Conservation (phyloP, 108 stramenopile genomes). For the Fragilariopsis cylindrus region DNA sequence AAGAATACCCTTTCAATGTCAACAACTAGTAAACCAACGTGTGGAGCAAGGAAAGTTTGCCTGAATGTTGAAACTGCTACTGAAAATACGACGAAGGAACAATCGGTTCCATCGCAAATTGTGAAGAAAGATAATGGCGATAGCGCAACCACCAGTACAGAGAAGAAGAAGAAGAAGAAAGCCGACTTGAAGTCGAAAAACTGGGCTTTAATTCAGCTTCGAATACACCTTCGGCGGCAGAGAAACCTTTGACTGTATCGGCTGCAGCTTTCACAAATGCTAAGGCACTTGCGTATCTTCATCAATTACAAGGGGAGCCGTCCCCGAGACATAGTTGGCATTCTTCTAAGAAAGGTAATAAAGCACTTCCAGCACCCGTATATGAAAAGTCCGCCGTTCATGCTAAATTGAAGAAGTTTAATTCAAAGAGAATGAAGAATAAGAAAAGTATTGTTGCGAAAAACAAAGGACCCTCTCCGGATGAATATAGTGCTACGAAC, state of each 20-base stretch:
- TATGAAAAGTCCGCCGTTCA: slow-evolving; percentile 2
- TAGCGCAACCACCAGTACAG: too few relatives aligned
- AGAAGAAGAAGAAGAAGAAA: neutral
- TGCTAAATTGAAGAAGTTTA: neutral
- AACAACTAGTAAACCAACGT: too few relatives aligned
- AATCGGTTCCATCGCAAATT: too few relatives aligned
- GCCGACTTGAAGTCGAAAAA: slow-evolving; percentile 20
- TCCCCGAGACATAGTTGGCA: slow-evolving; percentile 45
- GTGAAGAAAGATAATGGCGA: too few relatives aligned
- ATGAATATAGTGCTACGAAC: slow-evolving; percentile 32
- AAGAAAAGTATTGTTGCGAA: slow-evolving; percentile 5
- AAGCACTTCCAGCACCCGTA: slow-evolving; percentile 7
- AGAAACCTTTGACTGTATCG: slow-evolving; percentile 29
- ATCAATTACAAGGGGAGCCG: slow-evolving; percentile 41
- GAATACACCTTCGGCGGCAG: slow-evolving; percentile 19
- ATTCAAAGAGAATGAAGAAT: slow-evolving; percentile 14
- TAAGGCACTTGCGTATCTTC: slow-evolving; percentile 43
- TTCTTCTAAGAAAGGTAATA: slow-evolving; percentile 15
- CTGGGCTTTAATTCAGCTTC: slow-evolving; percentile 27
- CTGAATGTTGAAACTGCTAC: too few relatives aligned
- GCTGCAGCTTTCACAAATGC: slow-evolving; percentile 50
- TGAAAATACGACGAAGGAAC: too few relatives aligned
- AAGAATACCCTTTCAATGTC: too few relatives aligned
- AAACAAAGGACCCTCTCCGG: slow-evolving; percentile 29
- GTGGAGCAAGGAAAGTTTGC: neutral